Percentiles rank a stretch among this genome's conserved stretches.
phyloP scores from a whole-genome alignment of 23 red algal species.

The Gracilariopsis chorda region DNA sequence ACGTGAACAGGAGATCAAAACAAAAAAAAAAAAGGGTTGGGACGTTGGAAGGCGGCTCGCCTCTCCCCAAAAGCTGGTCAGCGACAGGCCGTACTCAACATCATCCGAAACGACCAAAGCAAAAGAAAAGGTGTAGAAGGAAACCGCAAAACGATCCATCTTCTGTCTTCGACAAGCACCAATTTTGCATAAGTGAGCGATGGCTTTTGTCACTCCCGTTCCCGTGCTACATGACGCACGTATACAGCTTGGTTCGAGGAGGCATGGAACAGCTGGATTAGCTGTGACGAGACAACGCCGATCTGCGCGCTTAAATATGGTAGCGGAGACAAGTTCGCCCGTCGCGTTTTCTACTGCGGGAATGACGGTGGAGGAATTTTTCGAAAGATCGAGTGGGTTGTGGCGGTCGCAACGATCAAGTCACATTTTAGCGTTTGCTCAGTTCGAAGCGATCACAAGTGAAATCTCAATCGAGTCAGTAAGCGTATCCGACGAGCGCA shows the following conservation, averaged over 20 bases:
- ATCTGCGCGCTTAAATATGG: neutral
- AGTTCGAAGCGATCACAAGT: slow-evolving; percentile 71
- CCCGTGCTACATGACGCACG: neutral
- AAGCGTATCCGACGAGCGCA: slow-evolving; percentile 17
- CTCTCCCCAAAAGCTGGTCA: too few relatives aligned
- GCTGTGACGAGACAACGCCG: neutral
- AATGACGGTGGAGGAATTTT: slow-evolving; percentile 76
- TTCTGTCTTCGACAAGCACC: too few relatives aligned
- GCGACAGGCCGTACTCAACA: too few relatives aligned
- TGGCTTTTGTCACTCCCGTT: neutral
- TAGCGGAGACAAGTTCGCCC: neutral
- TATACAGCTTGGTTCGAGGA: neutral
- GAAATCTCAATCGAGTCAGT: slow-evolving; percentile 61
- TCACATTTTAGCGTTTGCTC: slow-evolving; percentile 65
- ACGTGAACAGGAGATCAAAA: too few relatives aligned
- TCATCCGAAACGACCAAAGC: too few relatives aligned
- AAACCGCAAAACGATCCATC: too few relatives aligned
- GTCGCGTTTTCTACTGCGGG: slow-evolving; percentile 32
- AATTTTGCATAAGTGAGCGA: too few relatives aligned
- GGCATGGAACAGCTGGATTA: neutral
- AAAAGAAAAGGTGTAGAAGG: too few relatives aligned
- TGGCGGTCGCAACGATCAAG: slow-evolving; percentile 77
- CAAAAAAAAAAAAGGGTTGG: too few relatives aligned
- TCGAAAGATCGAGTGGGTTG: slow-evolving; percentile 49
- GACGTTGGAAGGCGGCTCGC: too few relatives aligned